phyloP scores from a whole-genome alignment of 768 basidiomycete genomes.

The Cyathus striatus region DNA sequence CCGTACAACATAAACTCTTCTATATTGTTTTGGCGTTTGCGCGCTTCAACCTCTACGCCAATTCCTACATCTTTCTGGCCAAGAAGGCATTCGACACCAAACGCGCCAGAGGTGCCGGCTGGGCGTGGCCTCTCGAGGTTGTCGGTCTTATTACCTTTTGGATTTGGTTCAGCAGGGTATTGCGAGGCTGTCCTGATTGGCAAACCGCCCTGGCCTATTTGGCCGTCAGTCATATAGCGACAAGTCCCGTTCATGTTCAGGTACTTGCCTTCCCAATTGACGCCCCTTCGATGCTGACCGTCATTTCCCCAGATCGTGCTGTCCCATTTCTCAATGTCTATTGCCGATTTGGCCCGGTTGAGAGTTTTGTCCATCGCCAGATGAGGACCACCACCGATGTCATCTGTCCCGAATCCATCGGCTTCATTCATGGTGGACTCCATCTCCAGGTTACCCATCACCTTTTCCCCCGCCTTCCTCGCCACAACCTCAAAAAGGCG shows the following conservation, averaged over 20 bases:
- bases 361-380: constrained; percentile 92
- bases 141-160: constrained; percentile 78
- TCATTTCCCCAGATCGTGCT: constrained; percentile 69
- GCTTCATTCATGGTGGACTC: constrained; percentile 93
- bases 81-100: constrained; percentile 59
- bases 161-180: constrained; percentile 75
- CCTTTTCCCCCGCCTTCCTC: constrained; percentile 90
- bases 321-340: constrained; percentile 96
- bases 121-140: constrained; percentile 79
- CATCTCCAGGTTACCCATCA: constrained; percentile 98
- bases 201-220: constrained; percentile 66
- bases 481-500: constrained; percentile 86
- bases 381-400: constrained; percentile 98
- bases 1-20: constrained; percentile 88
- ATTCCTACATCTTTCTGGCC: constrained; percentile 75
- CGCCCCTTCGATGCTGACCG: too few relatives aligned
- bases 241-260: constrained; percentile 94
- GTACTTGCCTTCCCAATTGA: constrained; percentile 36
- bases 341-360: constrained; percentile 80
- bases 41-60: constrained; percentile 91
- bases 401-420: constrained; percentile 76
- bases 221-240: constrained; percentile 76
- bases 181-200: constrained; percentile 72
- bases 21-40: constrained; percentile 88
- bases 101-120: constrained; percentile 63